Percentiles rank a stretch among this genome's conserved stretches.
Evolutionary conservation across 192 early-diverging fungal species (phyloP).

Genomic region (Chytriomyces hyalinus): DNA sequence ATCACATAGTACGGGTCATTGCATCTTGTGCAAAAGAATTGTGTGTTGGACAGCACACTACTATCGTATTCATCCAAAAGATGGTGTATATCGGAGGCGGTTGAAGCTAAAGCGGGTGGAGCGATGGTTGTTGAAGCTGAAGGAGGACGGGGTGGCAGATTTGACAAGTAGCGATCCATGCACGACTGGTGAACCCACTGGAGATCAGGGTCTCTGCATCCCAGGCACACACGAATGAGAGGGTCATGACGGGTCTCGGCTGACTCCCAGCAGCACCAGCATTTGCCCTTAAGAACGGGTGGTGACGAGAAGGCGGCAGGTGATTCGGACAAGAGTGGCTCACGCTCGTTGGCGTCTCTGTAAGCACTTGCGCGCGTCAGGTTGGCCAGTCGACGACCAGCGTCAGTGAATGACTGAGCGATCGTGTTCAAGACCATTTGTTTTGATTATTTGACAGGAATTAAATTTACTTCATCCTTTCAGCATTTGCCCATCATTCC

Average conservation of each 20-base stretch:
- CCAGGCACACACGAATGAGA: constrained; percentile 50
- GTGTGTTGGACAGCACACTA: background rate
- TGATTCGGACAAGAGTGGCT: too few relatives aligned
- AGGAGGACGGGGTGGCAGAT: constrained; percentile 39
- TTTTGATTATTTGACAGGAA: too few relatives aligned
- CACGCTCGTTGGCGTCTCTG: too few relatives aligned
- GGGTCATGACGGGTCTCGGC: constrained; percentile 41
- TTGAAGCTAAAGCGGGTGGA: background rate
- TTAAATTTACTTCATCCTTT: too few relatives aligned
- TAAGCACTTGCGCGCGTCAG: too few relatives aligned
- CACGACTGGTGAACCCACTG: constrained; percentile 58
- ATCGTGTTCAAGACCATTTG: too few relatives aligned
- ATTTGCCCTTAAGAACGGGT: constrained; percentile 22
- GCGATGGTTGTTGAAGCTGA: background rate
- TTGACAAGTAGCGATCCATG: constrained; percentile 46
- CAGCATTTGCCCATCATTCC: too few relatives aligned
- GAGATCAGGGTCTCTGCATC: constrained; percentile 56
- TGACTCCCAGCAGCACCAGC: constrained; percentile 38
- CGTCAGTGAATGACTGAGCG: too few relatives aligned
- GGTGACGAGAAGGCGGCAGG: background rate
- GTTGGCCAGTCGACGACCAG: too few relatives aligned
- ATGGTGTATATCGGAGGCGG: background rate
- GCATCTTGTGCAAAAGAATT: constrained; percentile 52
- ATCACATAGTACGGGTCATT: constrained; percentile 42
- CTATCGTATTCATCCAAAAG: too few relatives aligned